phyloP scores from a whole-genome alignment of 1,284 basidiomycete species.

The Boletus subluridellus region DNA sequence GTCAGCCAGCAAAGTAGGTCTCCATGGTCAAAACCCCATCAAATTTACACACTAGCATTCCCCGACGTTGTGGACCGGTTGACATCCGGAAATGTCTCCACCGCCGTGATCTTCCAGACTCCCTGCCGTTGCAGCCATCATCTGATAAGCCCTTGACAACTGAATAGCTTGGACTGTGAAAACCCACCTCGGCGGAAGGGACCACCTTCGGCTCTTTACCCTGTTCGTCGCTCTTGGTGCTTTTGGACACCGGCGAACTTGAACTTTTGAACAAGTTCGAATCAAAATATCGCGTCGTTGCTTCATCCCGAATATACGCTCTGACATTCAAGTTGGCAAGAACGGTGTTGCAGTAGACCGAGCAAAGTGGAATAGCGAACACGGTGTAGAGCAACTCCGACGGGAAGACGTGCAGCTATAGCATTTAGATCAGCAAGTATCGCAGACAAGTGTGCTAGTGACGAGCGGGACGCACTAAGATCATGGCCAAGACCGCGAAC shows the following conservation, averaged over 20 bases:
- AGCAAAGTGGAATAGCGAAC: slow-evolving; percentile 2
- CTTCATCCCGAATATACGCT: slow-evolving; percentile 6
- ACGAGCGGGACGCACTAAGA: slow-evolving; percentile 10
- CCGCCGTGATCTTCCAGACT: too few species aligned
- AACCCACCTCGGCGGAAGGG: background rate
- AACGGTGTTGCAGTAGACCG: slow-evolving; percentile 6
- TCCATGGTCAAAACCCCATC: too few species aligned
- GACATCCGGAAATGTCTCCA: too few species aligned
- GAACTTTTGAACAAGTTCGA: background rate
- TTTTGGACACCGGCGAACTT: background rate
- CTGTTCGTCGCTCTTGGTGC: background rate
- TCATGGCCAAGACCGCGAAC: slow-evolving; percentile 8
- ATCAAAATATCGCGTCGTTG: too few species aligned
- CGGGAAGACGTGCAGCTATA: background rate
- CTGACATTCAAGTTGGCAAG: slow-evolving; percentile 18
- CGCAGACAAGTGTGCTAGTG: too few species aligned
- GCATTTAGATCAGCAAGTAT: background rate
- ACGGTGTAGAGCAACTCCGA: background rate
- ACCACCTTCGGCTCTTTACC: background rate
- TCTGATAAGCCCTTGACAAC: too few species aligned
- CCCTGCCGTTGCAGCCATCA: too few species aligned
- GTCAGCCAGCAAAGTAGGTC: too few species aligned
- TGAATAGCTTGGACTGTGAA: background rate
- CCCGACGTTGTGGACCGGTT: too few species aligned
- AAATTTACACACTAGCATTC: too few species aligned